Base-by-base conservation (phyloP, 2,329 filamentous ascomycete genomes). In the Alternaria sp. region DNA sequence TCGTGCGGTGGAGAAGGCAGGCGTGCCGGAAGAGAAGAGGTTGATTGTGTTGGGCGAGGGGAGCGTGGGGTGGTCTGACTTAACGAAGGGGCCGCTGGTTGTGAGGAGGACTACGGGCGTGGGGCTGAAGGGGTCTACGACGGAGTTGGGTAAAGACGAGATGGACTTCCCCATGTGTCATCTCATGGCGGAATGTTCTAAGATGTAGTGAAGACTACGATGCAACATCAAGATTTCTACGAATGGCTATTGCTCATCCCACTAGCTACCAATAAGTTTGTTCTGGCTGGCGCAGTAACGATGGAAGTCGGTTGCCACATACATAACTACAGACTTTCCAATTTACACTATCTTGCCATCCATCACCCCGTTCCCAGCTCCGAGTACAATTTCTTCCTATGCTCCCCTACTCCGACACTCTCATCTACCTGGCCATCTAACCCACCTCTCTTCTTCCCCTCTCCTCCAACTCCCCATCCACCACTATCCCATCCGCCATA, bases 161-260 rank as follows among this genome's bases (percentile, higher is more conserved):
- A 28, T 37, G 21, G 43, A 58, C n/a, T 64, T 50, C 20, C 54
- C 55, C 7, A 18, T 60, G 15, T 61, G 51, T 15, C 61, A 64
- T 21, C 54, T 57, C 21, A 43, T 64, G 28, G 46, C 55, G 2
- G 59, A 61, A 2, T 61, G 21, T 61, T 10, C 37, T 4, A 37
- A 15, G 14, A 28, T 44, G 11, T 37, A 33, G 15, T 28, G 28
- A 8, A 18, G n/a, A 45, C 43, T 21, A 56, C 14, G 15, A 30
- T 20, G 20, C 7, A 44, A 18, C 20, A 14, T n/a, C 2, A 3
- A 6, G 6, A 14, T 25, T 6, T 37, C 12, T 12, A 2, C n/a
- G 30, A 37, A 53, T 7, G 20, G 2, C 3, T 8, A 25, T 18
- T 11, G 20, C 14, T 23, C 28, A 53, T 11, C 10, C 5, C 15